A percentile compares a stretch with the other conserved stretches of the same genome.
phyloP scores from a whole-genome alignment of 257 asterid species.

The Leptodermis oblonga region DNA sequence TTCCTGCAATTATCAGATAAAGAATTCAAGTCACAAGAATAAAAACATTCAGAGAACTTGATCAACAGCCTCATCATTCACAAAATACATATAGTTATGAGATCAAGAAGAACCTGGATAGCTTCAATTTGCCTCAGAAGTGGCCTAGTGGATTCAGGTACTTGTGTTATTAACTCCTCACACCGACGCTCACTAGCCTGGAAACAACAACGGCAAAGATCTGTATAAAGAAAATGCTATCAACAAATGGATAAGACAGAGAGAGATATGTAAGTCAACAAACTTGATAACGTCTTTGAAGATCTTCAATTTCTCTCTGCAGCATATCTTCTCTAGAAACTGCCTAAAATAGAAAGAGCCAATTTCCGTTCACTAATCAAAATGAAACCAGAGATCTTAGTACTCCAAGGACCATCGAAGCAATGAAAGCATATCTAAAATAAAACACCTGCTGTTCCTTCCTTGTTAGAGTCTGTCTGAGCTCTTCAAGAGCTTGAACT shows the following conservation, averaged over 20 bases:
- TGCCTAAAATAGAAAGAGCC: constrained; percentile 49
- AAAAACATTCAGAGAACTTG: background rate
- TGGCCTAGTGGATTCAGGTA: constrained; percentile 98
- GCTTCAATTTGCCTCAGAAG: constrained; percentile 99
- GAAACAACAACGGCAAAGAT: constrained; percentile 17
- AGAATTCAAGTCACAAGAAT: constrained; percentile 12
- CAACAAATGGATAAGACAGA: background rate
- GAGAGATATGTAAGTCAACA: constrained; percentile 7
- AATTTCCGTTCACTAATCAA: constrained; percentile 10
- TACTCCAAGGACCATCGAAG: background rate
- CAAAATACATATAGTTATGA: constrained; percentile 2
- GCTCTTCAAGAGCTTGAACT: constrained; percentile 53
- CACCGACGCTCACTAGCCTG: constrained; percentile 98
- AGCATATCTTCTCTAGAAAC: constrained; percentile 93
- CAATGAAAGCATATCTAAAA: background rate
- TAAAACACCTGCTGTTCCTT: constrained; percentile 78
- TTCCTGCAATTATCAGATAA: constrained; percentile 55
- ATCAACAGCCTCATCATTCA: background rate
- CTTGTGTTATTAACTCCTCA: constrained; percentile 95
- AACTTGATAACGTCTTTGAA: constrained; percentile 93
- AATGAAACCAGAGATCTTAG: constrained; percentile 9
- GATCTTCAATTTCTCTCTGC: constrained; percentile 92
- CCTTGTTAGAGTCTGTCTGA: constrained; percentile 51
- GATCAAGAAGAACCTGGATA: constrained; percentile 66
- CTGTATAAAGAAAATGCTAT: background rate